phyloP scores from a whole-genome alignment of 192 early-diverging fungal genomes.

The Dissophora ornata region DNA sequence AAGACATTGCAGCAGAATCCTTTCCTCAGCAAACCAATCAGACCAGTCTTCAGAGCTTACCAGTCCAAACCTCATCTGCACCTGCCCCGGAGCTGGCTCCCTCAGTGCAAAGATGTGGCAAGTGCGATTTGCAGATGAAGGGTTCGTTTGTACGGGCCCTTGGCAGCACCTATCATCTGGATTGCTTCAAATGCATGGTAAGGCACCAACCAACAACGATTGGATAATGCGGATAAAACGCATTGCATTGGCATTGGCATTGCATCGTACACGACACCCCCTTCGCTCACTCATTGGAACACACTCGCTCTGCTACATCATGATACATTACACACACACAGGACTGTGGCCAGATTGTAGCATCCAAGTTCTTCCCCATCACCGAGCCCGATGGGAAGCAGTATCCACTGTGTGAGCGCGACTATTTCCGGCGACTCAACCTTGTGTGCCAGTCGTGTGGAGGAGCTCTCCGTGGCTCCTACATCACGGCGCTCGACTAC shows the following conservation, averaged over 20 bases:
- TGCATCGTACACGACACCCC: not conserved
- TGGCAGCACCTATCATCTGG: conserved; percentile 86
- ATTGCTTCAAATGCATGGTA: conserved; percentile 97
- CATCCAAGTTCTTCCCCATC: conserved; percentile 88
- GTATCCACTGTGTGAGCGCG: conserved; percentile 84
- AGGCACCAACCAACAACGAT: too few relatives aligned
- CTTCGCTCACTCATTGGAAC: not conserved
- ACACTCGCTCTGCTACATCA: too few relatives aligned
- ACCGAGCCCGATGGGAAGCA: conserved; percentile 65
- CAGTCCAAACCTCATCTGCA: conserved; percentile 35
- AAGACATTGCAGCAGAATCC: conserved; percentile 27
- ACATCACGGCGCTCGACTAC: conserved; percentile 90
- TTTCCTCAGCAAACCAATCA: conserved; percentile 44
- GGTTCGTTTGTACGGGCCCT: conserved; percentile 94
- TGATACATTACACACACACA: conserved; percentile 50
- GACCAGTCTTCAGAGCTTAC: conserved; percentile 37
- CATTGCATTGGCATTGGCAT: too few relatives aligned
- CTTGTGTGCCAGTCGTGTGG: conserved; percentile 90
- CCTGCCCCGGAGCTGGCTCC: conserved; percentile 44
- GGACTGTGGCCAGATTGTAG: conserved; percentile 84
- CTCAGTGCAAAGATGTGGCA: conserved; percentile 63
- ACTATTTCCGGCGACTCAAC: conserved; percentile 88
- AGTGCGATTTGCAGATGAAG: conserved; percentile 77
- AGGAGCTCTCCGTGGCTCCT: conserved; percentile 87
- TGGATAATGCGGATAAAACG: too few relatives aligned